phyloP scores from a whole-genome alignment of 2,329 filamentous ascomycete species.

The Didymella pinodella region DNA sequence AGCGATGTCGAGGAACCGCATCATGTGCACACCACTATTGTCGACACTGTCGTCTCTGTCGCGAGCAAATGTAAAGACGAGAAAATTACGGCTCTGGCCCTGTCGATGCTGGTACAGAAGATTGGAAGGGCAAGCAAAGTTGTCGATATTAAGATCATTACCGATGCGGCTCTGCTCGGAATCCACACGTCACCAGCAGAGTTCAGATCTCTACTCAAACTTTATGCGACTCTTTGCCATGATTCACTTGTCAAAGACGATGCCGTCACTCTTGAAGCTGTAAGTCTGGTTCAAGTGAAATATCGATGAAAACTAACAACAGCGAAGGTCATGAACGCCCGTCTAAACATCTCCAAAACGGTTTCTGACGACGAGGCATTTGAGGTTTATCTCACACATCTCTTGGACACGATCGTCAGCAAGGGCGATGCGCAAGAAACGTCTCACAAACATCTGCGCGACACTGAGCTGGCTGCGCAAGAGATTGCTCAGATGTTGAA shows the following conservation, averaged over 20 bases:
- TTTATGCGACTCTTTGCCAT: conserved; percentile 78
- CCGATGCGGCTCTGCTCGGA: conserved; percentile 79
- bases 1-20: conserved; percentile 80
- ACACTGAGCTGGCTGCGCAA: conserved; percentile 81
- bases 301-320: conserved; percentile 12
- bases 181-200: conserved; percentile 80
- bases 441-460: conserved; percentile 73
- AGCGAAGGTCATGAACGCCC: conserved; percentile 74
- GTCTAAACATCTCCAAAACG: conserved; percentile 77
- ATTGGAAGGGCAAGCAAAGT: conserved; percentile 80
- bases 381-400: conserved; percentile 80
- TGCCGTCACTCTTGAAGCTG: conserved; percentile 72
- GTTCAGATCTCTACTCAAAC: conserved; percentile 83
- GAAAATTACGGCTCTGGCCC: conserved; percentile 90
- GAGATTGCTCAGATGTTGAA: conserved; percentile 89
- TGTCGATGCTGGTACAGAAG: conserved; percentile 97
- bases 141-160: conserved; percentile 86
- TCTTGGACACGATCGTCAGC: conserved; percentile 87
- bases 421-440: conserved; percentile 85
- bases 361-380: conserved; percentile 77
- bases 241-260: conserved; percentile 76
- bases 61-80: conserved; percentile 81
- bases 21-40: conserved; percentile 82
- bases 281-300: conserved; percentile 54
- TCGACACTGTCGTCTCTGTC: conserved; percentile 94